Conservation (phyloP, 2,329 filamentous ascomycete genomes). For the Epicoccum sorghinum region DNA sequence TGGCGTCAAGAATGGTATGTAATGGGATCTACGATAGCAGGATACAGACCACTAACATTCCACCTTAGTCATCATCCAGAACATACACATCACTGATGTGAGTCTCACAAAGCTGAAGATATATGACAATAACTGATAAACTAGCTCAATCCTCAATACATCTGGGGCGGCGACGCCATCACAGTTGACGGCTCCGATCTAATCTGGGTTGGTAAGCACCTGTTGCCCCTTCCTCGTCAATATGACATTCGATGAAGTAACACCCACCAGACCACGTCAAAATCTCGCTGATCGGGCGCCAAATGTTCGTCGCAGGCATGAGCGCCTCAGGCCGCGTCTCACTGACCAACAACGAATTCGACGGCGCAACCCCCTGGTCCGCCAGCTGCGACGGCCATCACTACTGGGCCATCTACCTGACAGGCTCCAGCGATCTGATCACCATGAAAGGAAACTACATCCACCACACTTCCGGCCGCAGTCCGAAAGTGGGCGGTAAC, state of each 20-base stretch:
- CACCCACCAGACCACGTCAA: slow-evolving; percentile 31
- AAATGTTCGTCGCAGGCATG: slow-evolving; percentile 64
- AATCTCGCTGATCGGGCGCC: slow-evolving; percentile 63
- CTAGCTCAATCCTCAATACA: slow-evolving; percentile 34
- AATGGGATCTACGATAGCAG: too few relatives aligned
- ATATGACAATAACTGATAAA: not conserved
- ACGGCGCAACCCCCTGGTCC: slow-evolving; percentile 60
- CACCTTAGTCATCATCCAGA: slow-evolving; percentile 52
- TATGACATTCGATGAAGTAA: not conserved
- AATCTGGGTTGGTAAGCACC: slow-evolving; percentile 29
- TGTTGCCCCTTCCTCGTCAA: too few relatives aligned
- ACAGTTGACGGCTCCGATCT: slow-evolving; percentile 31
- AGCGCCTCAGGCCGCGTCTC: slow-evolving; percentile 60
- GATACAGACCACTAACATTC: not conserved
- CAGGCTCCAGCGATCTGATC: slow-evolving; percentile 59
- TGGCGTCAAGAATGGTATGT: slow-evolving; percentile 50
- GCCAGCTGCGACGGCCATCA: slow-evolving; percentile 63
- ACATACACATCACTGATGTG: slow-evolving; percentile 49
- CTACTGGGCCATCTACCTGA: slow-evolving; percentile 65
- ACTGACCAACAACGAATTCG: slow-evolving; percentile 64
- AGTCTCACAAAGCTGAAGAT: not conserved
- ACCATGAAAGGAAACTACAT: slow-evolving; percentile 66
- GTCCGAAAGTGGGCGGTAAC: slow-evolving; percentile 60
- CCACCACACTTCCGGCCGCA: slow-evolving; percentile 61
- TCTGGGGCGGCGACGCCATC: slow-evolving; percentile 37